Percentiles rank a stretch among this genome's conserved stretches.
These are phyloP conservation scores for Begonia loranthoides DNA, from an alignment of 306 rosid species.

Conservation along the genomic window DNA sequence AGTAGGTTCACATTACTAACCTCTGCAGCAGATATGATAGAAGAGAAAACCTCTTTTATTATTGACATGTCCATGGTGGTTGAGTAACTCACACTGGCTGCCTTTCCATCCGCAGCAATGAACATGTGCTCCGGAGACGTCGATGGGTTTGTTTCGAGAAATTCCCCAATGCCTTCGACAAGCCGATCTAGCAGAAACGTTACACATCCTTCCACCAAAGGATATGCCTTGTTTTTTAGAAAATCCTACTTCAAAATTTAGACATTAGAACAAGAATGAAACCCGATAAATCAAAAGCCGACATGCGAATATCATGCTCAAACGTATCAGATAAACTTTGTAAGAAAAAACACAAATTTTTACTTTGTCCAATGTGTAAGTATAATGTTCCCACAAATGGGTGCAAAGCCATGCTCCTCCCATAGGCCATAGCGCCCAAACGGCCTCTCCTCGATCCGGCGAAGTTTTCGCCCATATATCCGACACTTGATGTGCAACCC, in stretches of 20 bases:
- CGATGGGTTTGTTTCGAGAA: constrained; percentile 85
- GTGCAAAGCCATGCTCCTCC: constrained; percentile 93
- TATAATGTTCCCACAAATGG: constrained; percentile 89
- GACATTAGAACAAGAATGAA: too few species aligned
- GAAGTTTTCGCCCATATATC: constrained; percentile 89
- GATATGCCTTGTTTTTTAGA: constrained; percentile 76
- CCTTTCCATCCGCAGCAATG: constrained; percentile 63
- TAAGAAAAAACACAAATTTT: not conserved
- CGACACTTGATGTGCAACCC: constrained; percentile 93
- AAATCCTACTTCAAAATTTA: constrained; percentile 27
- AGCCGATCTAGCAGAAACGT: constrained; percentile 93
- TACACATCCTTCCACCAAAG: constrained; percentile 87
- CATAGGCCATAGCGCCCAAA: constrained; percentile 95
- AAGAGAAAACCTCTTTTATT: constrained; percentile 71
- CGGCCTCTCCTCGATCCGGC: constrained; percentile 76
- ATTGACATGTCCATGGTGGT: constrained; percentile 91
- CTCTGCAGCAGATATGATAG: constrained; percentile 72
- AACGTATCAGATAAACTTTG: too few species aligned
- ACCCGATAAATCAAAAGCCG: too few species aligned
- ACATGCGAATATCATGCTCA: too few species aligned
- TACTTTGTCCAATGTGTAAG: constrained; percentile 76
- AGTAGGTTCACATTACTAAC: constrained; percentile 27
- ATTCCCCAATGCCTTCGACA: constrained; percentile 65
- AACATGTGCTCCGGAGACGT: constrained; percentile 98
- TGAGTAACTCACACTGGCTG: constrained; percentile 92